Conservation (phyloP, 805 yeast species). For the Candida tammaniensis region DNA sequence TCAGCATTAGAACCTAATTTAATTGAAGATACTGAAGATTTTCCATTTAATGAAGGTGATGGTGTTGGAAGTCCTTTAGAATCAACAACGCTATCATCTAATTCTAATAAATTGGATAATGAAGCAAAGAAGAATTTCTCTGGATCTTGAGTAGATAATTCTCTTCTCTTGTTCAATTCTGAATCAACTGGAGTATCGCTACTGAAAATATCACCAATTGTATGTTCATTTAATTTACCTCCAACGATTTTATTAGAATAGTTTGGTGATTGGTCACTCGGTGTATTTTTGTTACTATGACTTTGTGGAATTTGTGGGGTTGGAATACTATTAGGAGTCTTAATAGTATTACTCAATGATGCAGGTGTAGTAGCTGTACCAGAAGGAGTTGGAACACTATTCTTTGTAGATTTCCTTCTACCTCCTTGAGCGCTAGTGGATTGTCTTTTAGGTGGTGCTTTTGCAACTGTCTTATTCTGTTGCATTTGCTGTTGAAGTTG, state of each 20-base stretch:
- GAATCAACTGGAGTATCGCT: slow-evolving; percentile 27
- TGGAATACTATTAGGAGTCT: slow-evolving; percentile 42
- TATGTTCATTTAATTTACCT: slow-evolving; percentile 14
- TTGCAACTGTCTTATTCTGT: slow-evolving; percentile 7
- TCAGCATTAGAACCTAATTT: slow-evolving; percentile 1
- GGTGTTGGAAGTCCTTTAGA: slow-evolving; percentile 16
- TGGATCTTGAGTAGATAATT: slow-evolving; percentile 45
- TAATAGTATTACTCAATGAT: slow-evolving; percentile 35
- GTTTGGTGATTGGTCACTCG: slow-evolving; percentile 36
- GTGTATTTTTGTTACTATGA: slow-evolving; percentile 42
- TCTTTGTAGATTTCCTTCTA: slow-evolving; percentile 21
- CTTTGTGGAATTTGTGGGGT: slow-evolving; percentile 38
- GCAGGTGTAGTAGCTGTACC: slow-evolving; percentile 38
- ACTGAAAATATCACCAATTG: slow-evolving; percentile 24
- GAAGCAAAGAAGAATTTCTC: slow-evolving; percentile 49
- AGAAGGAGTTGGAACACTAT: slow-evolving; percentile 33
- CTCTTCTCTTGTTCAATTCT: slow-evolving; percentile 44
- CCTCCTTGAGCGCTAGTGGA: slow-evolving; percentile 17
- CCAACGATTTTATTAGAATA: slow-evolving; percentile 14
- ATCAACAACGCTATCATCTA: slow-evolving; percentile 32
- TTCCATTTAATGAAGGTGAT: slow-evolving; percentile 13
- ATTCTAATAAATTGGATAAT: slow-evolving; percentile 47
- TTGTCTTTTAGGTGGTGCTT: slow-evolving; percentile 11
- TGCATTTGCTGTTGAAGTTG: slow-evolving; percentile 5
- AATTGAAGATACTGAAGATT: slow-evolving; percentile 1